Evolutionary conservation across 495 filamentous ascomycete genomes (phyloP), one percentile per base, ranked within the genome.

Genomic region (Durotheca rogersii): DNA sequence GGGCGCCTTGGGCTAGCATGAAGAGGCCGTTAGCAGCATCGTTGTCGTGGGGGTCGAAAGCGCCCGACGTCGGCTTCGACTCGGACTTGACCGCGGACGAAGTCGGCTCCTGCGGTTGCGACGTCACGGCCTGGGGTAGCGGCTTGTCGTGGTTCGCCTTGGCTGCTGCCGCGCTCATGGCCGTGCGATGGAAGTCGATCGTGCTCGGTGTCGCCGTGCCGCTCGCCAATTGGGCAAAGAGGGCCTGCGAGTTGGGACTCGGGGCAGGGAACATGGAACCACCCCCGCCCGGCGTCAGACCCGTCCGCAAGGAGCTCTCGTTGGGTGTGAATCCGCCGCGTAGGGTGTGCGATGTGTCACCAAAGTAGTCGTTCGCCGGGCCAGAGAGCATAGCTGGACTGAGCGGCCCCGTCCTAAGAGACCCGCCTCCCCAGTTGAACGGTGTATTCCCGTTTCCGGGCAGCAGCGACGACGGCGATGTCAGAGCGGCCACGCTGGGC

Each of bases 381-480:
- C 90, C 93, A 36, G 90, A 86, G 15, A 98, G 83, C 93, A 98
- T 98, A 46, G 93, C 93, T 71, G 93, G 93, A 67, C 93, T 97
- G 61, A 98, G 68, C 17, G 94, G 93, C 53, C 93, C 93, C 39
- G 90, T 89, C 41, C 93, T 83, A 56, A 98, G 75, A 16, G 89
- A 94, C 61, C 90, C 85, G 35, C 80, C 74, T 57, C 78, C 79
- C 91, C 93, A 97, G 71, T 83, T 82, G 61, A 87, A 88, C 62
- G 80, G 77, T 19, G 80, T 82, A 21, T 75, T 76, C 60, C 81
- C 78, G 67, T 81, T 75, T 37, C 88, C 86, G 41, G 87, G 87
- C 20, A 90, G 67, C 11, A 90, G 66, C 4, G 85, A 83, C 21
- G 91, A 89, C 35, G 93, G 94, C 9, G 94, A 97, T 9, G 94